Evolutionary conservation across 2,329 filamentous ascomycete species (phyloP).

Genomic region (Nigrospora oryzae): DNA sequence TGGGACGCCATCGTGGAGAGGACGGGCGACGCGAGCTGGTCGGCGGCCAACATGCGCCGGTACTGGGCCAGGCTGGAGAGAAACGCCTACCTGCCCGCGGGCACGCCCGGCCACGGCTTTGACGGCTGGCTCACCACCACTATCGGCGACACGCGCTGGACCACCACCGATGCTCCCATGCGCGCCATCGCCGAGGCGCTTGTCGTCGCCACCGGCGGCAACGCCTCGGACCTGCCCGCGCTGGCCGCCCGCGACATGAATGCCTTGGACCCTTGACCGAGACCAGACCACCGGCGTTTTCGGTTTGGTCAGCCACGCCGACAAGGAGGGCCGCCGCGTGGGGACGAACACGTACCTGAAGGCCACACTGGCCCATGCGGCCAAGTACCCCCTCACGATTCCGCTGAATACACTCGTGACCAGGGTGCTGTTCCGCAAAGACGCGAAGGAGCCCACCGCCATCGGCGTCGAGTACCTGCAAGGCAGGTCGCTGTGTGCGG

Average conservation of each 20-base stretch:
- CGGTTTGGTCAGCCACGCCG: slow-evolving; percentile 14
- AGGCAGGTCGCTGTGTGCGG: slow-evolving; percentile 23
- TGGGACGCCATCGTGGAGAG: slow-evolving; percentile 19
- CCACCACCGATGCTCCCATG: slow-evolving; percentile 11
- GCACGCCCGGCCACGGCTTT: slow-evolving; percentile 17
- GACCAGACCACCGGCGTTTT: slow-evolving; percentile 18
- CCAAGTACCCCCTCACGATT: slow-evolving; percentile 33
- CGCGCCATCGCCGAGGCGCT: slow-evolving; percentile 12
- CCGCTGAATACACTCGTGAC: slow-evolving; percentile 19
- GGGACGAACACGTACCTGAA: slow-evolving; percentile 39
- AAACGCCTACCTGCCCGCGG: slow-evolving; percentile 15
- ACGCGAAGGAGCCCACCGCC: slow-evolving; percentile 13
- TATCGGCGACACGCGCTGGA: slow-evolving; percentile 15
- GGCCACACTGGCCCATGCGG: slow-evolving; percentile 33
- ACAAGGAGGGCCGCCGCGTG: slow-evolving; percentile 19
- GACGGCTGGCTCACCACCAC: slow-evolving; percentile 18
- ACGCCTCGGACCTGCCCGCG: slow-evolving; percentile 6
- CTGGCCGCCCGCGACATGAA: slow-evolving; percentile 13
- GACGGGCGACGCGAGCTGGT: slow-evolving; percentile 18
- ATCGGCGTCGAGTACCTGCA: slow-evolving; percentile 17
- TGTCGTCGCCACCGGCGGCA: slow-evolving; percentile 13
- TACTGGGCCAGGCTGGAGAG: slow-evolving; percentile 18
- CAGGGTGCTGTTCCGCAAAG: slow-evolving; percentile 14
- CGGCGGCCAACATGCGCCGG: slow-evolving; percentile 15
- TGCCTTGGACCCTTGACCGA: slow-evolving; percentile 12